A percentile compares a stretch with the other conserved stretches of the same genome.
These are phyloP conservation scores for Ceratocystis cubensis DNA, from an alignment of 2,329 filamentous ascomycete species.

Conservation along the genomic window DNA sequence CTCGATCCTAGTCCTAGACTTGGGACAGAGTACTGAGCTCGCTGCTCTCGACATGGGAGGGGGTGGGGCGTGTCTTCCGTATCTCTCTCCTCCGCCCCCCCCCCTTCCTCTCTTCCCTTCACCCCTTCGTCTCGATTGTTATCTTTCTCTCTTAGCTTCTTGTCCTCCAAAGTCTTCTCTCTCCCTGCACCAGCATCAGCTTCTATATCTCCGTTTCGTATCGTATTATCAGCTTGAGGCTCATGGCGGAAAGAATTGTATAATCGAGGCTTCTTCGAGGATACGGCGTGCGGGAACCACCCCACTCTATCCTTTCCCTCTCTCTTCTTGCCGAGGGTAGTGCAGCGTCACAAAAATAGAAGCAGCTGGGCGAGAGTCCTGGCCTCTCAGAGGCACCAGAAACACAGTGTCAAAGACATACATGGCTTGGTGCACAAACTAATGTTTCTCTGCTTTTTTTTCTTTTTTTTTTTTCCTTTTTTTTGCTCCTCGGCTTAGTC, in stretches of 20 bases:
- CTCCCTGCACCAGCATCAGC: background rate
- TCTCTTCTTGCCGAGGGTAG: background rate
- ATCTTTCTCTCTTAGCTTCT: background rate
- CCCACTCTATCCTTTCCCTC: background rate
- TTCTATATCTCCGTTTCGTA: background rate
- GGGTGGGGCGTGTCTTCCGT: background rate
- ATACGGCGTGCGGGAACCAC: background rate
- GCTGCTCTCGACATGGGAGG: background rate
- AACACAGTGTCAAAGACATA: slow-evolving; percentile 5
- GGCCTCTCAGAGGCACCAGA: background rate
- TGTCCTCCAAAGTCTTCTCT: too few relatives aligned
- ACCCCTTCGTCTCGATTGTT: background rate
- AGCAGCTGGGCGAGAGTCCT: background rate
- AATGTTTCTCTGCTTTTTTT: background rate
- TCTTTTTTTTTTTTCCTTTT: too few relatives aligned
- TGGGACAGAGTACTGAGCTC: background rate
- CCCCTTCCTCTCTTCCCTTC: background rate
- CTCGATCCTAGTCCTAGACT: background rate
- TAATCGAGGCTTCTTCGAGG: background rate
- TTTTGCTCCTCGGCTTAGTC: too few relatives aligned
- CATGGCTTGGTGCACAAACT: background rate
- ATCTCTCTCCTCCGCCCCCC: background rate
- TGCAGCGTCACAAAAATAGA: slow-evolving; percentile 7
- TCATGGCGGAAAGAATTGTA: too few relatives aligned
- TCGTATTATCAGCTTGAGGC: too few relatives aligned